phyloP scores from a whole-genome alignment of 208 protist genomes.

The Trypanosoma cruzi region DNA sequence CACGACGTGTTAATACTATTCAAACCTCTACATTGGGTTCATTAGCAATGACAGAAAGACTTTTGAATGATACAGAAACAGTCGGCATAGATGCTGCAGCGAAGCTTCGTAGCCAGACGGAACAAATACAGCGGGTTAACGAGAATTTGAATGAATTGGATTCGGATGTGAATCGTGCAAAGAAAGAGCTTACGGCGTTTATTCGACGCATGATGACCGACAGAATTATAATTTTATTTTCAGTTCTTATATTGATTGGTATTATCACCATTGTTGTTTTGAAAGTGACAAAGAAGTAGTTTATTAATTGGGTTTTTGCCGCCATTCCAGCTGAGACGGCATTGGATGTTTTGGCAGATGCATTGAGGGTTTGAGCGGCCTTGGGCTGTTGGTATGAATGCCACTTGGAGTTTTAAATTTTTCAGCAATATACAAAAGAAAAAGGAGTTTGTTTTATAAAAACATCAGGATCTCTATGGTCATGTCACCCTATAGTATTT shows the following conservation, averaged over 20 bases:
- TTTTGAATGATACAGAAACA: conserved; percentile 73
- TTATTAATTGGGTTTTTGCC: conserved; percentile 60
- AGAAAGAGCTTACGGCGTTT: conserved; percentile 57
- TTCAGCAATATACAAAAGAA: background rate
- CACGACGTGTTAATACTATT: conserved; percentile 44
- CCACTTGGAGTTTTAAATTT: conserved; percentile 33
- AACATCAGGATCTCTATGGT: conserved; percentile 1
- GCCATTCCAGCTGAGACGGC: conserved; percentile 34
- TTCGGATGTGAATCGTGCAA: conserved; percentile 41
- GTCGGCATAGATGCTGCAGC: conserved; percentile 57
- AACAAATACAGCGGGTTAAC: conserved; percentile 75
- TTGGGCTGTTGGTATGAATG: conserved; percentile 65
- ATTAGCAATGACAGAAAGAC: conserved; percentile 56
- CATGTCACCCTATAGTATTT: conserved; percentile 10
- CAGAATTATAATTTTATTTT: conserved; percentile 86
- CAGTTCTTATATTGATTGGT: conserved; percentile 72
- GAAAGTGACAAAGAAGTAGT: conserved; percentile 32
- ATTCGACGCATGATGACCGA: conserved; percentile 85
- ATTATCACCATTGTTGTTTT: conserved; percentile 80
- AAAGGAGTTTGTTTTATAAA: background rate
- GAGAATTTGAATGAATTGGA: conserved; percentile 49
- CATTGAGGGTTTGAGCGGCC: conserved; percentile 48
- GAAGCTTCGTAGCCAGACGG: conserved; percentile 67
- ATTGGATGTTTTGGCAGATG: conserved; percentile 54
- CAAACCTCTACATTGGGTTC: conserved; percentile 66